A percentile compares a stretch with the other conserved stretches of the same genome.
These are phyloP conservation scores for Aspergillus caelatus DNA, from an alignment of 2,329 filamentous ascomycete species.

Conservation along the genomic window DNA sequence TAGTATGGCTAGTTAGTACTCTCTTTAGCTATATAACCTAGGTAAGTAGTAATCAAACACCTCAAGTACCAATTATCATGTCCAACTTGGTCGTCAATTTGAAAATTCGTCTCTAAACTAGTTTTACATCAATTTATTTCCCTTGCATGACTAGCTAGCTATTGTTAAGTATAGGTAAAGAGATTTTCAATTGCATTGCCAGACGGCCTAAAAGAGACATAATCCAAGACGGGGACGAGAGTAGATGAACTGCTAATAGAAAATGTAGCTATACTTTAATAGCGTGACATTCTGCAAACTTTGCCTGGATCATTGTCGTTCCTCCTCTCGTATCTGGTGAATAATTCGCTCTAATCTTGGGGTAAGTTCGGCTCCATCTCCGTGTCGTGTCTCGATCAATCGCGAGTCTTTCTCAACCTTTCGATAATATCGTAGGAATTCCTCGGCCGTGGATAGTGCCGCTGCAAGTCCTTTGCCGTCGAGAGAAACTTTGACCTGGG, in stretches of 20 bases:
- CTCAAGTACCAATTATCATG: not conserved
- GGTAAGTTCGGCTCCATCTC: conserved; percentile 56
- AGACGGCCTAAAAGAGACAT: not conserved
- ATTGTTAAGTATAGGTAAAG: not conserved
- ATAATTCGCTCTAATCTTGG: conserved; percentile 57
- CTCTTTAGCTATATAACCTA: not conserved
- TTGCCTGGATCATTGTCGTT: not conserved
- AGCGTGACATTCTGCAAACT: not conserved
- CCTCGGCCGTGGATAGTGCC: conserved; percentile 61
- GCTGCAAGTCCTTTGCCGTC: conserved; percentile 51
- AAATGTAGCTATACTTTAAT: not conserved
- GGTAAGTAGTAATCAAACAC: not conserved
- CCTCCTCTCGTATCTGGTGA: conserved; percentile 38
- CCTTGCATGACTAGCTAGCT: not conserved
- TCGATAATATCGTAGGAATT: conserved; percentile 64
- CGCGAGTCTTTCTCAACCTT: conserved; percentile 56
- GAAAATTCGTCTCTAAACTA: not conserved
- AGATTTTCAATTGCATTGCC: not conserved
- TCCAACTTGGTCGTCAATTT: not conserved
- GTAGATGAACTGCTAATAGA: not conserved
- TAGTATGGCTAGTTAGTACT: too few relatives aligned
- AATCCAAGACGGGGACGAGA: not conserved
- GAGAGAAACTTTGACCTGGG: conserved; percentile 46
- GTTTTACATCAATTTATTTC: not conserved
- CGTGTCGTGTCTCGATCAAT: conserved; percentile 48